phyloP scores from a whole-genome alignment of 208 protist genomes.

The Histomonas meleagridis region DNA sequence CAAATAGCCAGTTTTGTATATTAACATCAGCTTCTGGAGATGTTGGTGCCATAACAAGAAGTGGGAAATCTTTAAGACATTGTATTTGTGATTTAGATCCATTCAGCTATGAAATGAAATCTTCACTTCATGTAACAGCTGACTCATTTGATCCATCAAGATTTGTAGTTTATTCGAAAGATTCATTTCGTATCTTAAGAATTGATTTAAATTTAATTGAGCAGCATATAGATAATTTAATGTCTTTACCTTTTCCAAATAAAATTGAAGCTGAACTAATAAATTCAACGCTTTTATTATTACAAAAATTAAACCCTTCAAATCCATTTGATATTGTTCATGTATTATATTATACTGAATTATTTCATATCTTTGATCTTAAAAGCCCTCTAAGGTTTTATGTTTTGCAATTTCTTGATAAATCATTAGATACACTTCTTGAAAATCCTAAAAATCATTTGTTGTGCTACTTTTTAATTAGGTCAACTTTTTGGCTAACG shows the following conservation, averaged over 20 bases:
- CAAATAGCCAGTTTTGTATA: neutral
- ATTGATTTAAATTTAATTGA: neutral
- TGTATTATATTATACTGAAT: neutral
- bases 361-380: neutral
- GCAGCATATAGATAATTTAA: neutral
- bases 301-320: neutral
- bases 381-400: neutral
- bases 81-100: neutral
- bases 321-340: neutral
- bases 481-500: neutral
- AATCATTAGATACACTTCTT: neutral
- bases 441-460: neutral
- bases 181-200: neutral
- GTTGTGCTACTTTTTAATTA: neutral
- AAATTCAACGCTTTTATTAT: neutral
- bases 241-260: conserved; percentile 23
- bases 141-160: neutral
- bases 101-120: neutral
- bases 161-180: neutral
- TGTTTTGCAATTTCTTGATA: neutral
- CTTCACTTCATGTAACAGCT: neutral
- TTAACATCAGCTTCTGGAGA: neutral
- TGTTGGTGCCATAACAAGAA: neutral
- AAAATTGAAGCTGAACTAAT: neutral
- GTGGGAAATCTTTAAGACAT: conserved; percentile 11